A percentile compares a stretch with the other conserved stretches of the same genome.
These are phyloP conservation scores for Hanseniaspora guilliermondii DNA, from an alignment of 805 yeast genomes.

Conservation along the genomic window DNA sequence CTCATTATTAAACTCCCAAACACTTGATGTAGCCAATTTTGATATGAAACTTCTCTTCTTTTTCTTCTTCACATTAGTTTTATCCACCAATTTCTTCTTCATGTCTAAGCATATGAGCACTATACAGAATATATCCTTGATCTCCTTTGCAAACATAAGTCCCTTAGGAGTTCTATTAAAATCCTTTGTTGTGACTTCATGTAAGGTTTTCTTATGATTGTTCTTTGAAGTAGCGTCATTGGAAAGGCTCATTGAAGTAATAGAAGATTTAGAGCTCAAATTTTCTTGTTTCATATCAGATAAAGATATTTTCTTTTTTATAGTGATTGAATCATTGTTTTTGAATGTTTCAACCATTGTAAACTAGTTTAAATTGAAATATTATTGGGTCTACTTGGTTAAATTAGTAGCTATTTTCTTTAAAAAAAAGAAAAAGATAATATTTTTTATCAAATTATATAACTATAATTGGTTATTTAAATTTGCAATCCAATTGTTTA, in stretches of 20 bases:
- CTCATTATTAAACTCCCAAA: neutral
- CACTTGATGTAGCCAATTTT: slow-evolving; percentile 23
- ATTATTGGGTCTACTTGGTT: too few relatives aligned
- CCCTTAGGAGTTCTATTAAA: slow-evolving; percentile 44
- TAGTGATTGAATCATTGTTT: neutral
- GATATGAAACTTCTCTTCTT: slow-evolving; percentile 21
- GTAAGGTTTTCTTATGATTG: slow-evolving; percentile 22
- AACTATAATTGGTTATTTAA: too few relatives aligned
- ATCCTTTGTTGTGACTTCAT: slow-evolving; percentile 33
- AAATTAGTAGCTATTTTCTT: too few relatives aligned
- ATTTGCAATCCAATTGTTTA: too few relatives aligned
- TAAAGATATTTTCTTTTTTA: neutral
- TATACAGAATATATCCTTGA: slow-evolving; percentile 48
- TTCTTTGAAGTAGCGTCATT: neutral
- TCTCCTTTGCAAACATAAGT: slow-evolving; percentile 40
- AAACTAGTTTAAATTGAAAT: too few relatives aligned
- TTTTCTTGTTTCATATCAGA: neutral
- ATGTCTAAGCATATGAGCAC: slow-evolving; percentile 35
- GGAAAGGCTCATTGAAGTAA: neutral
- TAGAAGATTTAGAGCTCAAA: neutral
- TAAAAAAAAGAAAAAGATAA: too few relatives aligned
- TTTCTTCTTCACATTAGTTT: slow-evolving; percentile 9
- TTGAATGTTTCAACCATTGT: neutral
- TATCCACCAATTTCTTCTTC: slow-evolving; percentile 22
- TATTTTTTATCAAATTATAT: too few relatives aligned